Evolutionary conservation across 441 rosid genomes (phyloP).

Genomic region (Omphalea diandra): DNA sequence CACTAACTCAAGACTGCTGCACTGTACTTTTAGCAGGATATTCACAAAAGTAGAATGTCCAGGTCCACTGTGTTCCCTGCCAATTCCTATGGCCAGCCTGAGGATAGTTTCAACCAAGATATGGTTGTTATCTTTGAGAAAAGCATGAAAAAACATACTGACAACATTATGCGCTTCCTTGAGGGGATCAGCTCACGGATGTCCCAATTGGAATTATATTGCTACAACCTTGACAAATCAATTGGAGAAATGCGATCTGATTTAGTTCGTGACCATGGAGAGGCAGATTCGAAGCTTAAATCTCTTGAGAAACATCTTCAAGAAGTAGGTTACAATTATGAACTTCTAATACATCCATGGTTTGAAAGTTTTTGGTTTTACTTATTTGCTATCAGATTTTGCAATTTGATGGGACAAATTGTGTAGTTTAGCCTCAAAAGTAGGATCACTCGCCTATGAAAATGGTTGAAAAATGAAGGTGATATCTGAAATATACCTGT

Average conservation of each 20-base stretch:
- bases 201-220: slow-evolving; percentile 79
- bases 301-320: slow-evolving; percentile 89
- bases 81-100: slow-evolving; percentile 69
- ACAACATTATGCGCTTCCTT: slow-evolving; percentile 76
- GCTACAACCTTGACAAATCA: slow-evolving; percentile 90
- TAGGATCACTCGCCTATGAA: no score
- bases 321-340: slow-evolving; percentile 51
- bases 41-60: slow-evolving; percentile 70
- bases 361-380: background rate
- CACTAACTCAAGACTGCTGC: background rate
- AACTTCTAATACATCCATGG: background rate
- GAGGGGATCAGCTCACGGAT: slow-evolving; percentile 93
- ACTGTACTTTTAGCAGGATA: slow-evolving; percentile 45
- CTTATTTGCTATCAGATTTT: background rate
- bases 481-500: no score
- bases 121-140: slow-evolving; percentile 56
- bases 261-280: slow-evolving; percentile 59
- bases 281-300: slow-evolving; percentile 79
- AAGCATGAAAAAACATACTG: slow-evolving; percentile 75
- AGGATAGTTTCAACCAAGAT: slow-evolving; percentile 66
- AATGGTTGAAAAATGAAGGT: no score
- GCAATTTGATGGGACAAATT: background rate
- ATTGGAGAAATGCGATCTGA: slow-evolving; percentile 89
- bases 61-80: slow-evolving; percentile 58
- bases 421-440: no score